Evolutionary conservation across 208 protist genomes (phyloP).

Genomic region (Trypanosoma avium): DNA sequence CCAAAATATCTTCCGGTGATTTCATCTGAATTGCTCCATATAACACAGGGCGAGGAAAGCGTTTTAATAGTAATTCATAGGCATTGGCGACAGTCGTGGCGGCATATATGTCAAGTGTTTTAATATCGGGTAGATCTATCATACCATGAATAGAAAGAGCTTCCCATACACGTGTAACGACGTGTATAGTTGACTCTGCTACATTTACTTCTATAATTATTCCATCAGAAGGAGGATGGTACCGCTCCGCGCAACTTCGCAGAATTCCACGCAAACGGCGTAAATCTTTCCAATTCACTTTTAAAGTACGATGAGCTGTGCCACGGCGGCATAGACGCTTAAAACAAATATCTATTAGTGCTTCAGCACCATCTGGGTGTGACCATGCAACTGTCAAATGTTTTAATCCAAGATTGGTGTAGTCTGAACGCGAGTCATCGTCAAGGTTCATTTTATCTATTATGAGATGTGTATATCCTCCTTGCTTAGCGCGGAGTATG

Average conservation of each 20-base stretch:
- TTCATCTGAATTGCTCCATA: constrained; percentile 39
- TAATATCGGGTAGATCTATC: constrained; percentile 41
- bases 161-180: constrained; percentile 43
- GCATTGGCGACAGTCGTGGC: constrained; percentile 34
- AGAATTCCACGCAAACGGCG: constrained; percentile 47
- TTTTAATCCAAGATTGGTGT: constrained; percentile 28
- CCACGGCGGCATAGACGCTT: constrained; percentile 60
- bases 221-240: constrained; percentile 31
- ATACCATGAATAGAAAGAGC: constrained; percentile 33
- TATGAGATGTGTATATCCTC: constrained; percentile 65
- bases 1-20: constrained; percentile 21
- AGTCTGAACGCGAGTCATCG: constrained; percentile 49
- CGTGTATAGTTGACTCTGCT: constrained; percentile 21
- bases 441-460: constrained; percentile 87
- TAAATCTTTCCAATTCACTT: not conserved
- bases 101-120: constrained; percentile 29
- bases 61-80: constrained; percentile 51
- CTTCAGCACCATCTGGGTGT: constrained; percentile 40
- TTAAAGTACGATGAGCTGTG: constrained; percentile 59
- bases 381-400: constrained; percentile 48
- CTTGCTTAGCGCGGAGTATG: constrained; percentile 35
- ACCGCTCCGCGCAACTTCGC: constrained; percentile 32
- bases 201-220: constrained; percentile 55
- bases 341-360: constrained; percentile 53
- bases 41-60: constrained; percentile 32